Evolutionary conservation across 352 stramenopile genomes (phyloP), one percentile per base, ranked within the genome.

Genomic region (Phytophthora pinifolia): DNA sequence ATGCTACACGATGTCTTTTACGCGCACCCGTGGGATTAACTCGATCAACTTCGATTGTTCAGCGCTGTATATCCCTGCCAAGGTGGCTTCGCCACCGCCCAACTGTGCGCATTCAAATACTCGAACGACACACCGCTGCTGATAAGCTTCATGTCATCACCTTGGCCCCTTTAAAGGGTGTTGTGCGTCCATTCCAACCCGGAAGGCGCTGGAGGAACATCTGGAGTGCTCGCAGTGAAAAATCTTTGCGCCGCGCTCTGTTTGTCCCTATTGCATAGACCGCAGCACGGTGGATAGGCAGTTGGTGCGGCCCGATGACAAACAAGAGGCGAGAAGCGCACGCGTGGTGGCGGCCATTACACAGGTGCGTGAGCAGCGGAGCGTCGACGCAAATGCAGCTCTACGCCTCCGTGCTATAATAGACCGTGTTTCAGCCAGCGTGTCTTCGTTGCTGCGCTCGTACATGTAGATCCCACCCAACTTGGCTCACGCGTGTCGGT

Each of bases 151-250:
- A 39, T 43, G 17, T 18, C 32, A 51, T 61, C 43, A 50, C 31
- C 34, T 61, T 31, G 15, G 6, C 37, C 7, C 6, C 17, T 30
- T 39, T 33, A 37, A 60, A 47, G 34, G 31, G 34, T 42, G 51
- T 37, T 42, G 25, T 20, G 36, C 44, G 43, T 36, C 22, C 46
- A 55, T 63, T 51, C 47, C 39, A 58, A 48, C 34, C 12, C 35
- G 41, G 55, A 64, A 64, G 18, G 10, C 39, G 58, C 58, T 46
- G 41, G 31, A 37, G 53, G 52, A 67, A 46, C 59, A 67, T 62
- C 45, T 67, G 59, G 32, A 20, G 5, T n/a, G 4, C 15, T 20
- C 10, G 34, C 25, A 31, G 31, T 54, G 47, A 59, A 54, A 48
- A 59, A 44, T 59, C 42, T 60, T 50, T 65, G 56, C 56, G 41